Evolutionary conservation across 371 early-diverging fungal genomes (phyloP), one percentile per base, ranked within the genome.

Genomic region (Rhizopus delemar): DNA sequence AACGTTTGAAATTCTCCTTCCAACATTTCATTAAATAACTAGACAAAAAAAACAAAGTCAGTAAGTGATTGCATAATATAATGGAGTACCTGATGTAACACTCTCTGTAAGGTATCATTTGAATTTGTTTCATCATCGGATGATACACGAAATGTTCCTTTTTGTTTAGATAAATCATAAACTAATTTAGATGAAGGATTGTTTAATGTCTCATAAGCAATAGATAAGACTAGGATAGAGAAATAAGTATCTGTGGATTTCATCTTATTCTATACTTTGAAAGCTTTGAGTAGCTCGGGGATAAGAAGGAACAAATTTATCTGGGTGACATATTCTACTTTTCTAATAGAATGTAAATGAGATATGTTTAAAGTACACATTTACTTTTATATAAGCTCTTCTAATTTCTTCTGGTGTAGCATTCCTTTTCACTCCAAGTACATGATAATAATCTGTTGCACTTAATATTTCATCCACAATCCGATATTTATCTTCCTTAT

Each of bases 1-100:
- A 86, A 78, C 41, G 80, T 82, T 53, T 81, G 81, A 65, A 84
- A 86, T 62, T 86, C 85, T 36, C 87, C 87, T 48, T 84, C 87
- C 82, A 86, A 77, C 56, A 86, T 84, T 68, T 86, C 87, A 39
- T 75, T 73, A 59, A 82, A 86, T 31, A 82, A 59, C 80, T 57
- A 32, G 13, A 38, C 33, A 50, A 33, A 29, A 43, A 5, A 45
- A 12, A 46, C 12, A 33, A 32, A 38, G 38, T 5, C 31, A 8
- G 16, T 3, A n/a, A 31, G 32, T n/a, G 28, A 29, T 8, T 9
- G 39, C 39, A 7, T 12, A 39, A 49, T 11, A 8, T 35, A 6
- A 46, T 45, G 22, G 33, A 50, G 54, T 70, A 83, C 86, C 59
- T 86, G 86, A 35, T 82, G 80, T 46, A 86, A 70, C 9, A 83